Evolutionary conservation across 2,329 filamentous ascomycete genomes (phyloP), one percentile per base, ranked within the genome.

Genomic region (Pyrenochaeta sp.): DNA sequence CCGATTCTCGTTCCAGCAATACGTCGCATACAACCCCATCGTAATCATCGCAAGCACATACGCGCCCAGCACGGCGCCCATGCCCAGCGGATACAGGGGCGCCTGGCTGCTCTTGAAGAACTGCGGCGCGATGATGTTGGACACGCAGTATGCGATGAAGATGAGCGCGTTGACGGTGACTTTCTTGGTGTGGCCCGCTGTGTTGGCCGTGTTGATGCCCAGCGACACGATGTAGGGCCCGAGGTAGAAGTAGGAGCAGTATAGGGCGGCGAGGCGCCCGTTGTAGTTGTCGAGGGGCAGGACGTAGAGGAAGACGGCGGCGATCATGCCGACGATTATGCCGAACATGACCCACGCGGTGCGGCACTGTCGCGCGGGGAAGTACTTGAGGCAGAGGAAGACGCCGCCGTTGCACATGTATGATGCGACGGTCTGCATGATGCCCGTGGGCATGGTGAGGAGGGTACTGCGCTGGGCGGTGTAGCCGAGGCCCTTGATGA

Each of bases 101-200:
- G 69, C 67, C 35, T 74, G 65, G 0, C 57, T 30, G 0, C 61
- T 29, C 26, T 63, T 66, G 62, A 75, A 75, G 31, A 74, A 73
- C 26, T 71, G 67, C 0, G 73, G 72, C 0, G 60, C 72, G 4
- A 74, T 65, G 40, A 76, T 71, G 44, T 75, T 76, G 3, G 63
- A 63, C 0, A 66, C 26, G 42, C 64, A 71, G 37, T 69, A 81
- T 0, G 74, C 76, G 11, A 72, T 48, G 28, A 65, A 67, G 13
- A 71, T 63, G 2, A 62, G 55, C 27, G 68, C 68, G 35, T 67
- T 69, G 31, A 58, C 60, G 0, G 65, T 66, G 4, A 70, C 60
- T 35, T 70, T 71, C 50, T 73, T 73, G 0, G 71, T 73, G 17
- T 71, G 64, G 2, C 69, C 71, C 3, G 61, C 63, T 1, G 45